These are phyloP conservation scores for Alternaria sp. DNA, from an alignment of 2,329 filamentous ascomycete genomes.

Conservation along the genomic window DNA sequence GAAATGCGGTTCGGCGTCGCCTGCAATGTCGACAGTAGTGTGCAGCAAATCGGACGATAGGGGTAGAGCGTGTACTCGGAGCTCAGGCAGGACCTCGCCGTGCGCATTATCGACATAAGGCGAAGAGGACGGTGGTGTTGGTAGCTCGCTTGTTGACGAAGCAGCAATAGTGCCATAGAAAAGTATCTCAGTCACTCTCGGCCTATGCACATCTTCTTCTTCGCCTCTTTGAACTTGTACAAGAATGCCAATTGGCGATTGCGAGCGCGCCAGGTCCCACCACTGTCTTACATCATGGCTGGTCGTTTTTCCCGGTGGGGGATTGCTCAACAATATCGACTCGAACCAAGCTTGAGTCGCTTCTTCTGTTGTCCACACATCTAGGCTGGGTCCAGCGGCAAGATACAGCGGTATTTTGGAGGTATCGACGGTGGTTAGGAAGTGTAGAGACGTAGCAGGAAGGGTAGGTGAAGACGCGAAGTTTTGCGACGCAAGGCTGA, in stretches of 20 bases:
- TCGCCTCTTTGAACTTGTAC: slow-evolving; percentile 35
- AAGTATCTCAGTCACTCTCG: slow-evolving; percentile 54
- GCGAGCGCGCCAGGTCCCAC: slow-evolving; percentile 49
- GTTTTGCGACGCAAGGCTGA: slow-evolving; percentile 38
- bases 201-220: background rate
- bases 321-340: slow-evolving; percentile 42
- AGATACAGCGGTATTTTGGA: slow-evolving; percentile 53
- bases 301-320: slow-evolving; percentile 4
- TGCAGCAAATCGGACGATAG: slow-evolving; percentile 55
- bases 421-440: slow-evolving; percentile 52
- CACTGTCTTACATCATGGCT: slow-evolving; percentile 32
- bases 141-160: slow-evolving; percentile 24
- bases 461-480: slow-evolving; percentile 26
- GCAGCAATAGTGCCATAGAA: slow-evolving; percentile 53
- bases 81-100: slow-evolving; percentile 29
- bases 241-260: slow-evolving; percentile 53
- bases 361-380: slow-evolving; percentile 48
- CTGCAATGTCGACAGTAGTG: background rate
- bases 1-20: slow-evolving; percentile 43
- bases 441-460: slow-evolving; percentile 36
- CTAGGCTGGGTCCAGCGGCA: slow-evolving; percentile 46
- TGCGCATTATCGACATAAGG: slow-evolving; percentile 21
- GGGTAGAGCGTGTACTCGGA: slow-evolving; percentile 52
- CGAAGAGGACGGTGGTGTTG: slow-evolving; percentile 48
- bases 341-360: slow-evolving; percentile 53